phyloP scores from a whole-genome alignment of 805 yeast genomes.

The Nakazawaea wickerhamii region DNA sequence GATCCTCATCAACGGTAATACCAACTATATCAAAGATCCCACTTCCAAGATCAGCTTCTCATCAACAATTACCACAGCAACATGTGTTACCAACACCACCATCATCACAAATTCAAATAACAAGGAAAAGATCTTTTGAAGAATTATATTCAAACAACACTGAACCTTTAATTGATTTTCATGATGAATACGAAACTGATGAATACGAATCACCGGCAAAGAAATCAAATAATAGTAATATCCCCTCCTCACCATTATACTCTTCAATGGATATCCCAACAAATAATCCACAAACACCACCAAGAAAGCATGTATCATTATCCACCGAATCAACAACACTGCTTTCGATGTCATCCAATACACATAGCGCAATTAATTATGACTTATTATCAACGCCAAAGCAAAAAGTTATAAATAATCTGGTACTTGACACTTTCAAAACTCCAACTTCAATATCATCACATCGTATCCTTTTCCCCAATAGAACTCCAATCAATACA shows the following conservation, averaged over 20 bases:
- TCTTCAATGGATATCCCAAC: neutral
- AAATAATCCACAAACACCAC: conserved; percentile 16
- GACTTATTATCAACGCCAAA: conserved; percentile 29
- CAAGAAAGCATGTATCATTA: conserved; percentile 28
- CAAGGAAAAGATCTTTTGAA: conserved; percentile 8
- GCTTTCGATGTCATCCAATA: conserved; percentile 13
- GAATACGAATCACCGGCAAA: conserved; percentile 17
- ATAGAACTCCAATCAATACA: conserved; percentile 3
- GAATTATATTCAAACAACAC: neutral
- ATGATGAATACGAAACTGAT: conserved; percentile 14
- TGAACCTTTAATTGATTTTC: neutral
- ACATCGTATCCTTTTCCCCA: conserved; percentile 3
- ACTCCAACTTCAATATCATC: conserved; percentile 22
- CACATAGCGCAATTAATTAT: conserved; percentile 4
- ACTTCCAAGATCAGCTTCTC: neutral
- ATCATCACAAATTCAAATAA: conserved; percentile 1
- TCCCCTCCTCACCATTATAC: conserved; percentile 16
- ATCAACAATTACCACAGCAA: neutral
- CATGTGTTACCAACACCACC: conserved; percentile 11
- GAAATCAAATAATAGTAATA: conserved; percentile 11
- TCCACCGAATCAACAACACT: conserved; percentile 15
- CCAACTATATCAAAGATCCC: neutral
- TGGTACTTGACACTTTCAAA: conserved; percentile 16
- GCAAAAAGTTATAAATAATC: conserved; percentile 14
- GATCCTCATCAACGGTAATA: neutral